Base-by-base conservation (phyloP, 2,329 filamentous ascomycete species). In the Botryotinia globosa region DNA sequence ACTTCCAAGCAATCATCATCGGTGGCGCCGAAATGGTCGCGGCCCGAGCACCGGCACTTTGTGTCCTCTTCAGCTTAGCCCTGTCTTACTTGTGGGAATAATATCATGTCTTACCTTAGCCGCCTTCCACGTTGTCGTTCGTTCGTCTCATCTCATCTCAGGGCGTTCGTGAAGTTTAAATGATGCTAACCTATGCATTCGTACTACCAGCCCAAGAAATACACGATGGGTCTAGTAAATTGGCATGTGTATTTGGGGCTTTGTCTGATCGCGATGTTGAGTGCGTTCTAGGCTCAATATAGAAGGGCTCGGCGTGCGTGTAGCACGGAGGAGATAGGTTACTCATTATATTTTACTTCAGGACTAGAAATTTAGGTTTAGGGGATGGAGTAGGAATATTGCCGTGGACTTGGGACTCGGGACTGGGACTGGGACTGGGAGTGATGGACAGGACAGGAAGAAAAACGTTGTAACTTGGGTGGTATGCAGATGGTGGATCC, bases 21-120 rank as follows among this genome's bases (percentile, higher is more conserved):
- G 48, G 48, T 56, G 25, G 48, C 34, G 25, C 65, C 65, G 65
- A 67, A 16, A 56, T 48, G 34, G 12, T 56, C 9, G 25, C 9
- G n/a, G 65, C 25, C 65, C 65, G n/a, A 56, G 65, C 65, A 56
- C 34, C 48, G 34, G 48, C 25, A 67, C 37, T 42, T 42, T 63
- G 9, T 6, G 32, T 34, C 42, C 20, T 48, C 20, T 65, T 65
- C 44, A 25, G 25, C 37, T 37, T 56, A 42, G 65, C 20, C 34
- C 1, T 56, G 65, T 67, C 65, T 67, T 20, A 32, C 34, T 20
- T 56, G 32, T 29, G n/a, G 6, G 8, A 32, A 29, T 56, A 29
- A 56, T 29, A 56, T 4, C 14, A 29, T 56, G 51, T 56, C 51
- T 56, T 56, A 56, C n/a, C 51, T 56, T 29, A 10, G n/a, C 48